Percentiles rank a stretch among this genome's conserved stretches.
phyloP scores from a whole-genome alignment of 2,329 filamentous ascomycete genomes.

The Aspergillus vadensis region DNA sequence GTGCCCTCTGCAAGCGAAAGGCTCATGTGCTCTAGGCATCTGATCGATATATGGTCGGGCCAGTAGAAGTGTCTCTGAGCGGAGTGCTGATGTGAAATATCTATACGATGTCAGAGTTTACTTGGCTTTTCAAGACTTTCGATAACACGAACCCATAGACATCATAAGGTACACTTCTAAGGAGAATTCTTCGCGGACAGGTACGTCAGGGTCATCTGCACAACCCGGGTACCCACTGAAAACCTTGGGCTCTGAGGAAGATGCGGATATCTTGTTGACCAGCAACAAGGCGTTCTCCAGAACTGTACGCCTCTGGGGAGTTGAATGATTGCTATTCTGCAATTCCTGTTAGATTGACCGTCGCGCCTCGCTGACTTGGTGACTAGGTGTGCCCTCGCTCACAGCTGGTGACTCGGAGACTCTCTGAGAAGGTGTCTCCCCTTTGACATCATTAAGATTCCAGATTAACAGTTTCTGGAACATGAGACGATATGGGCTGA shows the following conservation, averaged over 20 bases:
- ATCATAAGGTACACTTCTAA: neutral
- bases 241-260: neutral
- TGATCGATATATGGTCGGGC: neutral
- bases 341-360: neutral
- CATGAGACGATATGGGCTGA: neutral
- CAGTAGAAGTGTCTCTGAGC: neutral
- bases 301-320: neutral
- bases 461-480: neutral
- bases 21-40: slow-evolving; percentile 2
- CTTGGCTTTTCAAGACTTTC: neutral
- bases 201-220: neutral
- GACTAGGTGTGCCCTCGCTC: neutral
- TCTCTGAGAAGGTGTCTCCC: neutral
- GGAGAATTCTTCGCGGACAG: neutral
- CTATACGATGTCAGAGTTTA: neutral
- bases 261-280: neutral
- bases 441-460: neutral
- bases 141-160: neutral
- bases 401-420: neutral
- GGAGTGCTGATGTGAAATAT: neutral
- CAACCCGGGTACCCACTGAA: neutral
- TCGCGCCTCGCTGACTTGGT: neutral
- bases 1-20: neutral
- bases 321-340: neutral
- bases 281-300: neutral